A percentile compares a stretch with the other conserved stretches of the same genome.
Conservation (phyloP, 2,329 filamentous ascomycete genomes). For the Sordariomycetes sp. region DNA sequence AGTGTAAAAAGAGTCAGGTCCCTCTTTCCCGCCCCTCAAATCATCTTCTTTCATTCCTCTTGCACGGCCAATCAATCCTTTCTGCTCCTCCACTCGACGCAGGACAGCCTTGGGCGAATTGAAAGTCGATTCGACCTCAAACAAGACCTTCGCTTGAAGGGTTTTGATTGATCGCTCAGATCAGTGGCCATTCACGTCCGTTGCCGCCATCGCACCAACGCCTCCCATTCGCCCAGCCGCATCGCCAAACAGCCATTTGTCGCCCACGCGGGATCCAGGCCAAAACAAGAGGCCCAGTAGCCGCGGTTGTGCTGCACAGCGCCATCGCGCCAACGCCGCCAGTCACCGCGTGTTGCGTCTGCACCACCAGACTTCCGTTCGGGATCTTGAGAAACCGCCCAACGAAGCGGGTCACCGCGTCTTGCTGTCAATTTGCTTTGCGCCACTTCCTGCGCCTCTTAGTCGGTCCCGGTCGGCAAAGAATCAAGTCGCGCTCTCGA, state of each 20-base stretch:
- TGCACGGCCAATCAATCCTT: conserved; percentile 40
- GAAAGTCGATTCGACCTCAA: conserved; percentile 6
- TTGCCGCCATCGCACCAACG: conserved; percentile 2
- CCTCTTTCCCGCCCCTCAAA: conserved; percentile 38
- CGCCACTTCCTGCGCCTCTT: too few relatives aligned
- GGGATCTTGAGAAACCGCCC: too few relatives aligned
- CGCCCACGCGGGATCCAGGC: neutral
- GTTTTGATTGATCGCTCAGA: conserved; percentile 1
- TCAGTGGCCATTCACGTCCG: conserved; percentile 8
- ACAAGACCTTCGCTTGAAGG: conserved; percentile 1
- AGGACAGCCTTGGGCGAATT: conserved; percentile 6
- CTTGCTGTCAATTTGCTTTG: too few relatives aligned
- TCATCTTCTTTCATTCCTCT: conserved; percentile 37
- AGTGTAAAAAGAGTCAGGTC: conserved; percentile 31
- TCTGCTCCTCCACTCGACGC: conserved; percentile 26
- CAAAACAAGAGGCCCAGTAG: too few relatives aligned
- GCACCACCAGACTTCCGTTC: too few relatives aligned
- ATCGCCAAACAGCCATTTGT: neutral
- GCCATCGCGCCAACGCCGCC: too few relatives aligned
- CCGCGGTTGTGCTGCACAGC: too few relatives aligned
- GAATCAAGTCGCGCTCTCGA: too few relatives aligned
- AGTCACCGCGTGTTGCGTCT: too few relatives aligned
- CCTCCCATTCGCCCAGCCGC: conserved; percentile 3
- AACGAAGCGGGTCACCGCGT: too few relatives aligned
- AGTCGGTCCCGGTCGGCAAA: too few relatives aligned